Evolutionary conservation across 768 basidiomycete species (phyloP).

Genomic region (Trametes meyenii): DNA sequence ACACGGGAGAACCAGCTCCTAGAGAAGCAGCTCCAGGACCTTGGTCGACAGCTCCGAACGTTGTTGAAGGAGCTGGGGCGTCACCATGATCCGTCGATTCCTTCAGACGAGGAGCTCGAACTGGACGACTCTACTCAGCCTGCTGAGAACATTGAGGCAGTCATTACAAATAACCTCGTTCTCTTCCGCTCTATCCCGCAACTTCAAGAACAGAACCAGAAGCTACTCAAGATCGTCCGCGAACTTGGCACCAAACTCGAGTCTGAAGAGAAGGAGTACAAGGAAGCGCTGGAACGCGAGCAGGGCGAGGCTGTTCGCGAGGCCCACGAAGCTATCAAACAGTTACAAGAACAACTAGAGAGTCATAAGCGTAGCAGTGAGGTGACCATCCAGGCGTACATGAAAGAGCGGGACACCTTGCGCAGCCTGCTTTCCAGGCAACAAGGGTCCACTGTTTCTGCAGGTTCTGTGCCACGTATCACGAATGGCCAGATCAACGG

Average conservation of each 20-base stretch:
- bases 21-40: constrained; percentile 76
- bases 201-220: constrained; percentile 92
- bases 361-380: constrained; percentile 72
- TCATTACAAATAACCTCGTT: constrained; percentile 89
- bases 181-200: constrained; percentile 78
- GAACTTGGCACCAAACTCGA: constrained; percentile 88
- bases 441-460: constrained; percentile 11
- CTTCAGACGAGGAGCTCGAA: constrained; percentile 63
- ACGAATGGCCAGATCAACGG: constrained; percentile 33
- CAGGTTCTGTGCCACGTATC: constrained; percentile 1
- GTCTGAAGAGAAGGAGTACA: constrained; percentile 76
- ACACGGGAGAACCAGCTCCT: constrained; percentile 67
- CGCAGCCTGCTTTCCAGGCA: constrained; percentile 69
- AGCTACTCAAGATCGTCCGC: constrained; percentile 79
- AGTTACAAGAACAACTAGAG: constrained; percentile 78
- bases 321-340: constrained; percentile 85
- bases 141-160: constrained; percentile 64
- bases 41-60: constrained; percentile 81
- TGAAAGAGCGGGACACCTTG: constrained; percentile 88
- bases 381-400: constrained; percentile 72
- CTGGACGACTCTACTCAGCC: constrained; percentile 46
- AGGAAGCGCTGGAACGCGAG: constrained; percentile 68
- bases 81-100: constrained; percentile 82
- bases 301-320: constrained; percentile 82
- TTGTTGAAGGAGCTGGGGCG: constrained; percentile 80